Percentiles rank a stretch among this genome's conserved stretches.
phyloP scores from a whole-genome alignment of 495 filamentous ascomycete species.

The Tuber borchii region DNA sequence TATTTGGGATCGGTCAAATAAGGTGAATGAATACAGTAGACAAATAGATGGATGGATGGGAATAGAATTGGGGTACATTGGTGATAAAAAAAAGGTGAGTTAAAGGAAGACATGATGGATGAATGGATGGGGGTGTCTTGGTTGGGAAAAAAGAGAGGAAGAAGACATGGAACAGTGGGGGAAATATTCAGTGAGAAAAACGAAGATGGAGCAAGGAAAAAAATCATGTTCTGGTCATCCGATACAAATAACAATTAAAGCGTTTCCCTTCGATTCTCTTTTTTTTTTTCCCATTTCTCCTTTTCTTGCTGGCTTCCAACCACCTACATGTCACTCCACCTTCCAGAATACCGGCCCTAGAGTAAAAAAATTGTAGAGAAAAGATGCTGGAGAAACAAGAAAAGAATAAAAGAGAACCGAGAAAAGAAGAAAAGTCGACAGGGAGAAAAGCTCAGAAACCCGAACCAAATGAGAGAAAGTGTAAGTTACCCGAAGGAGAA shows the following conservation, averaged over 20 bases:
- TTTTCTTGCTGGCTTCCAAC: not conserved
- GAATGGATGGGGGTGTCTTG: not conserved
- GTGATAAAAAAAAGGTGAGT: not conserved
- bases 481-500: not conserved
- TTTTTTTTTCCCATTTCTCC: not conserved
- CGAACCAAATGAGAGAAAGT: conserved; percentile 5
- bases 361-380: not conserved
- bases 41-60: not conserved
- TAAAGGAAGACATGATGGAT: not conserved
- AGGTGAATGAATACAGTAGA: not conserved
- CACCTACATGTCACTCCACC: not conserved
- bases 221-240: not conserved
- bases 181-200: not conserved
- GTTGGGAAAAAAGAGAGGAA: not conserved
- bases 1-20: not conserved
- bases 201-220: not conserved
- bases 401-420: not conserved
- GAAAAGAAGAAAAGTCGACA: not conserved
- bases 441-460: not conserved
- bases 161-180: not conserved
- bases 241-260: not conserved
- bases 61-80: not conserved
- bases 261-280: not conserved
- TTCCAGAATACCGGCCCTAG: not conserved
- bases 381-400: not conserved